Conservation (phyloP, 192 early-diverging fungal species). For the Umbelopsis vinacea region DNA sequence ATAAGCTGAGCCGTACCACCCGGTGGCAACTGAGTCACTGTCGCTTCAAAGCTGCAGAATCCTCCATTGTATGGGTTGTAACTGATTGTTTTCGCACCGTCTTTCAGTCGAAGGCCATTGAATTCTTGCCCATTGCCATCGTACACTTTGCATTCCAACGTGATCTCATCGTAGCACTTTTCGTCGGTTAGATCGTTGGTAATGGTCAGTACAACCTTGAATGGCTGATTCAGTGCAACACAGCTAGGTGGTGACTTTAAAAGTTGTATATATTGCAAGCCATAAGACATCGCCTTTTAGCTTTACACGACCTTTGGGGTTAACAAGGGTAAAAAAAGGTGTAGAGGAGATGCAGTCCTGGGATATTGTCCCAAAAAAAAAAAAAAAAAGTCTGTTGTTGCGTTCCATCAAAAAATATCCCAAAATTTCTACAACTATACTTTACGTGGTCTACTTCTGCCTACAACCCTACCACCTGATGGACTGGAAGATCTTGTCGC, state of each 20-base stretch:
- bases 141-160: slow-evolving; percentile 7
- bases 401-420: neutral
- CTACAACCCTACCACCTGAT: neutral
- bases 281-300: neutral
- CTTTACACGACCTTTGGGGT: neutral
- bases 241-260: slow-evolving; percentile 32
- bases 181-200: slow-evolving; percentile 41
- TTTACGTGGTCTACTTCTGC: slow-evolving; percentile 15
- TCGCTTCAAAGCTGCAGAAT: slow-evolving; percentile 19
- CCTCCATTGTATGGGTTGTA: slow-evolving; percentile 15
- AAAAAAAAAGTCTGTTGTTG: neutral
- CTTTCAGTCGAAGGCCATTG: neutral
- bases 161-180: neutral
- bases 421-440: neutral
- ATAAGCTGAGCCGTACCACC: neutral
- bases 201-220: slow-evolving; percentile 35
- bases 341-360: too few relatives aligned
- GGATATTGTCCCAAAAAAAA: too few relatives aligned
- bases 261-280: slow-evolving; percentile 35
- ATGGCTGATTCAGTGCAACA: slow-evolving; percentile 24
- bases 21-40: slow-evolving; percentile 7
- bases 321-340: too few relatives aligned
- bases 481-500: slow-evolving; percentile 14
- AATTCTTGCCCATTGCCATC: neutral
- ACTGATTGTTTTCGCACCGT: neutral